Base-by-base conservation (phyloP, 495 filamentous ascomycete genomes). In the Alectoria sarmentosa region DNA sequence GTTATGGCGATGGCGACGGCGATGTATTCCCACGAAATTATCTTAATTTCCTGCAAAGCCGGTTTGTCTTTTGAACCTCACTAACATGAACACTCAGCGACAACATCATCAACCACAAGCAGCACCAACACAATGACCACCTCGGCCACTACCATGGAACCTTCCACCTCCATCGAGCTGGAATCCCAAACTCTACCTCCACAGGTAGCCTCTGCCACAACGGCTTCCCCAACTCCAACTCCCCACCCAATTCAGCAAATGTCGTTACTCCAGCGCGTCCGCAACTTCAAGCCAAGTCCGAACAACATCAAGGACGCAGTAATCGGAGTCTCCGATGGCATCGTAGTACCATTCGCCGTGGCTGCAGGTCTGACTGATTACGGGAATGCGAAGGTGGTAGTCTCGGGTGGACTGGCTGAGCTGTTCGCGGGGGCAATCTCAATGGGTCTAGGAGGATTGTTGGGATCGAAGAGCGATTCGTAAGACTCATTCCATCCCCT, bases 391-490 rank as follows among this genome's bases (percentile, higher is more conserved):
- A 79, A 78, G 49, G 76, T 84, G 0, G 83, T 85, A 10, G 78
- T 84, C n/a, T 81, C 82, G 67, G 83, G 81, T 36, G 83, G 83
- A 26, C 69, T 84, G 59, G 83, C 83, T 7, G 83, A 85, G 69
- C 71, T 85, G 30, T 82, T 82, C 63, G 82, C 82, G 1, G 83
- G 83, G 34, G 80, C 82, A 28, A 82, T 85, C 61, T 83, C 81
- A 10, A 85, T 85, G 82, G 82, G 82, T 4, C 65, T 84, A 44
- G 83, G 83, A 58, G 83, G 83, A 34, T 77, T 85, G 67, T 77
- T 94, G 4, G 87, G 87, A 17, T 87, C 89, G 0, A 85, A 86
- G 67, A 86, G 86, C 48, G 89, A 91, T 76, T 79, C 78, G 80
- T 87, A 70, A 73, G 78, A 34, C 23, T 3, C 4, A 0, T 0